A percentile compares a stretch with the other conserved stretches of the same genome.
Evolutionary conservation across 805 yeast species (phyloP).

Genomic region (Ogataea wickerhamii): DNA sequence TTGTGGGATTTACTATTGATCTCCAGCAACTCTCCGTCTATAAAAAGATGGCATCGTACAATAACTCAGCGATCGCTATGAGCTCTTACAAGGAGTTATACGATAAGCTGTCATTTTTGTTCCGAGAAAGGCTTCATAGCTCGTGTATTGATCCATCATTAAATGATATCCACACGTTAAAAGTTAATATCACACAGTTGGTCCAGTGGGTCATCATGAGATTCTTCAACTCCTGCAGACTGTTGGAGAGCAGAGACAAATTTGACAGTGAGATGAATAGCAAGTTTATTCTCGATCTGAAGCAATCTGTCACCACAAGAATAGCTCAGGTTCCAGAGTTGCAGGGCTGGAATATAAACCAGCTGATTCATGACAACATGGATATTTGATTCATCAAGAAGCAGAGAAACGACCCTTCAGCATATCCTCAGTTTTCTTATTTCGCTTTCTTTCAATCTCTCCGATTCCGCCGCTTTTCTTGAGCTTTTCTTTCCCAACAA

Average conservation of each 20-base stretch:
- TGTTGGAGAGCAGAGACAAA: constrained; percentile 8
- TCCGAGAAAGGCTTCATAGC: constrained; percentile 32
- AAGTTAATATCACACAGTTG: constrained; percentile 16
- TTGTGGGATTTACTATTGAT: constrained; percentile 42
- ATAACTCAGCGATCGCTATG: constrained; percentile 8
- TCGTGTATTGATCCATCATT: constrained; percentile 25
- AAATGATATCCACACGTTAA: constrained; percentile 21
- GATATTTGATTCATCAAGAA: constrained; percentile 1
- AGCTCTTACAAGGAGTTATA: constrained; percentile 23
- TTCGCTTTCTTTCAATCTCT: constrained; percentile 71
- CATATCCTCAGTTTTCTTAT: constrained; percentile 66
- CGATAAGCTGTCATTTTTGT: constrained; percentile 23
- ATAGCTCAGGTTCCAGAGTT: neutral
- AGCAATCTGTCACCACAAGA: neutral
- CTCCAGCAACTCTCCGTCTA: constrained; percentile 32
- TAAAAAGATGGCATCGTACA: constrained; percentile 30
- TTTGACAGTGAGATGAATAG: constrained; percentile 1
- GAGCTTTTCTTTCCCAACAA: constrained; percentile 73
- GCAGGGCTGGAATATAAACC: neutral
- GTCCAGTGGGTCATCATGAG: constrained; percentile 16
- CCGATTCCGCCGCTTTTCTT: constrained; percentile 87
- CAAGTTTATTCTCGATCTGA: constrained; percentile 2
- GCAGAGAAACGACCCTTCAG: constrained; percentile 47
- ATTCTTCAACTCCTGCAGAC: constrained; percentile 18
- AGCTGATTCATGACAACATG: neutral